These are phyloP conservation scores for Emergomyces pasteurianus DNA, from an alignment of 2,329 filamentous ascomycete genomes.

Conservation along the genomic window DNA sequence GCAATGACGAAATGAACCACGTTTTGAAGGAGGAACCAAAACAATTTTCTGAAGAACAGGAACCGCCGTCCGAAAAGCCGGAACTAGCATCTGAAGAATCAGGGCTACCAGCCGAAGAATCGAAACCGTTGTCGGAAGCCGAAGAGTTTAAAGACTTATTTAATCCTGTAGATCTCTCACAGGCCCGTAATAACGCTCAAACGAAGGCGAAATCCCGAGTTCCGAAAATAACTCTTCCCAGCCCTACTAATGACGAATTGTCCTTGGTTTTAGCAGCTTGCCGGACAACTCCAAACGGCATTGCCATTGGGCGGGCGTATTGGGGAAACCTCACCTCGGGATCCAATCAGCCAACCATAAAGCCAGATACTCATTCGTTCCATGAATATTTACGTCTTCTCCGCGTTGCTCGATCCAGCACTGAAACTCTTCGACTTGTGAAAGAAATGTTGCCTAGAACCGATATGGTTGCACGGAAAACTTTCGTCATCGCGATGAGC, in stretches of 20 bases:
- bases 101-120: background rate
- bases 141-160: slow-evolving; percentile 14
- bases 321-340: slow-evolving; percentile 56
- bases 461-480: slow-evolving; percentile 34
- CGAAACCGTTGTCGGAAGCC: background rate
- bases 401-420: slow-evolving; percentile 53
- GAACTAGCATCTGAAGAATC: background rate
- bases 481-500: slow-evolving; percentile 61
- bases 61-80: background rate
- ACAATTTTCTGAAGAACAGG: background rate
- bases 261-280: slow-evolving; percentile 58
- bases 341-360: slow-evolving; percentile 35
- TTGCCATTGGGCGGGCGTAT: slow-evolving; percentile 56
- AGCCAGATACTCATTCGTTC: slow-evolving; percentile 62
- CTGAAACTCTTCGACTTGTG: slow-evolving; percentile 49
- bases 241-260: slow-evolving; percentile 46
- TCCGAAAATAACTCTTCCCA: slow-evolving; percentile 25
- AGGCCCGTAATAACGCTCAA: background rate
- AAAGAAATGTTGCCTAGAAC: slow-evolving; percentile 37
- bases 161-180: slow-evolving; percentile 19
- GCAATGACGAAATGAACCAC: background rate
- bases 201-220: background rate
- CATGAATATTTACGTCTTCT: slow-evolving; percentile 56
- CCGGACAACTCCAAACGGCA: slow-evolving; percentile 43
- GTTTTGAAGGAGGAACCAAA: background rate